Conservation (phyloP, 1,139 yeast species). For the Blastobotrys capitulatus region DNA sequence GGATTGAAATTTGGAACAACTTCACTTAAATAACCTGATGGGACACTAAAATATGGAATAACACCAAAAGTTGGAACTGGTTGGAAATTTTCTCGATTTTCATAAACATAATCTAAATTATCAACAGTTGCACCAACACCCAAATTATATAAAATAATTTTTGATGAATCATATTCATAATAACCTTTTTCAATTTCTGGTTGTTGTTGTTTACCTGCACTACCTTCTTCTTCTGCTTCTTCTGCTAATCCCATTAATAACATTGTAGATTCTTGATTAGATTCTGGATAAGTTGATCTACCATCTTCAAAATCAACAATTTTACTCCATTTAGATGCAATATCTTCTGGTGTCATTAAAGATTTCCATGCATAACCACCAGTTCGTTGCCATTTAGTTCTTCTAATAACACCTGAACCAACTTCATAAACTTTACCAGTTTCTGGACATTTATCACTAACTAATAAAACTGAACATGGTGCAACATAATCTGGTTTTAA, state of each 20-base stretch:
- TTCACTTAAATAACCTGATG: slow-evolving; percentile 43
- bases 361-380: slow-evolving; percentile 70
- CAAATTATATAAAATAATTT: slow-evolving; percentile 78
- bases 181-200: slow-evolving; percentile 47
- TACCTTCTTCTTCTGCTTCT: slow-evolving; percentile 37
- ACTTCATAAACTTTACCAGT: slow-evolving; percentile 66
- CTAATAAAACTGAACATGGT: slow-evolving; percentile 74
- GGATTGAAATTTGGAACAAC: slow-evolving; percentile 82
- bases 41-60: slow-evolving; percentile 59
- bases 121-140: slow-evolving; percentile 82
- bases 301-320: slow-evolving; percentile 61
- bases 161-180: slow-evolving; percentile 56
- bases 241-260: slow-evolving; percentile 27
- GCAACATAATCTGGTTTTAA: slow-evolving; percentile 90
- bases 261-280: slow-evolving; percentile 72
- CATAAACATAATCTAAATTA: slow-evolving; percentile 77
- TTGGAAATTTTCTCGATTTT: slow-evolving; percentile 71
- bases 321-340: slow-evolving; percentile 60
- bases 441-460: slow-evolving; percentile 65
- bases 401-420: slow-evolving; percentile 94
- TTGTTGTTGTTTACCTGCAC: slow-evolving; percentile 17
- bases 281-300: slow-evolving; percentile 50
- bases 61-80: slow-evolving; percentile 93
- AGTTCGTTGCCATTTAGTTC: slow-evolving; percentile 93
- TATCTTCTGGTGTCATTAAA: slow-evolving; percentile 58